Evolutionary conservation across 1,139 yeast species (phyloP).

Genomic region (Magnusiomyces suaveolens): DNA sequence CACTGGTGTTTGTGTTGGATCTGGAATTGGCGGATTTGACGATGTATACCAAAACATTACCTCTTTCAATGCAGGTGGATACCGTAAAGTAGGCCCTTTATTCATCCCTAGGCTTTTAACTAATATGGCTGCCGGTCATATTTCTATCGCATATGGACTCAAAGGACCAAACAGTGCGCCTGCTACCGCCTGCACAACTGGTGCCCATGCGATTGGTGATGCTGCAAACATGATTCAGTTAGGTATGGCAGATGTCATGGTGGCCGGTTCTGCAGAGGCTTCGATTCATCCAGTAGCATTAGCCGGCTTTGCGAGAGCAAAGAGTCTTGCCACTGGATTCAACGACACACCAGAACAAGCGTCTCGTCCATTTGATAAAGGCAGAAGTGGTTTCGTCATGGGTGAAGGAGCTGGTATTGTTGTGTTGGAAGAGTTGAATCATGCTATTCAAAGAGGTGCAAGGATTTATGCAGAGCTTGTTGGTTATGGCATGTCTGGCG

Average conservation of each 20-base stretch:
- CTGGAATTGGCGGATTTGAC: conserved; percentile 85
- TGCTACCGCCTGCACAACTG: conserved; percentile 96
- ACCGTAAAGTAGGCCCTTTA: conserved; percentile 69
- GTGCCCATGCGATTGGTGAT: conserved; percentile 88
- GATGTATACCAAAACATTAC: conserved; percentile 58
- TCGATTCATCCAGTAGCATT: conserved; percentile 78
- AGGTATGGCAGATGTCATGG: conserved; percentile 76
- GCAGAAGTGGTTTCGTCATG: conserved; percentile 78
- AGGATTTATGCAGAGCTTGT: conserved; percentile 65
- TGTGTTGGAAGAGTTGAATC: conserved; percentile 65
- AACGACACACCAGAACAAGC: conserved; percentile 56
- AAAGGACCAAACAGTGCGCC: conserved; percentile 84
- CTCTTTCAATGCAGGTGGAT: conserved; percentile 45
- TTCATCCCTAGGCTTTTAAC: conserved; percentile 75
- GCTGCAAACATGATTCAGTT: conserved; percentile 70
- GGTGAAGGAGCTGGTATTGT: conserved; percentile 89
- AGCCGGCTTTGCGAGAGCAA: conserved; percentile 87
- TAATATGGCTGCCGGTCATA: conserved; percentile 93
- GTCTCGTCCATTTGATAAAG: conserved; percentile 78
- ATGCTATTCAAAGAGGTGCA: conserved; percentile 56
- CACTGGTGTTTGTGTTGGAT: conserved; percentile 76
- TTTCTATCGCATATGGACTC: conserved; percentile 66
- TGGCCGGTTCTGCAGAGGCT: conserved; percentile 91
- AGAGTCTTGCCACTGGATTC: conserved; percentile 58
- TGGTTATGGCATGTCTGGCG: conserved; percentile 89